Percentiles rank a stretch among this genome's conserved stretches.
These are phyloP conservation scores for Coemansia sp. DNA, from an alignment of 192 early-diverging fungal genomes.

Conservation along the genomic window DNA sequence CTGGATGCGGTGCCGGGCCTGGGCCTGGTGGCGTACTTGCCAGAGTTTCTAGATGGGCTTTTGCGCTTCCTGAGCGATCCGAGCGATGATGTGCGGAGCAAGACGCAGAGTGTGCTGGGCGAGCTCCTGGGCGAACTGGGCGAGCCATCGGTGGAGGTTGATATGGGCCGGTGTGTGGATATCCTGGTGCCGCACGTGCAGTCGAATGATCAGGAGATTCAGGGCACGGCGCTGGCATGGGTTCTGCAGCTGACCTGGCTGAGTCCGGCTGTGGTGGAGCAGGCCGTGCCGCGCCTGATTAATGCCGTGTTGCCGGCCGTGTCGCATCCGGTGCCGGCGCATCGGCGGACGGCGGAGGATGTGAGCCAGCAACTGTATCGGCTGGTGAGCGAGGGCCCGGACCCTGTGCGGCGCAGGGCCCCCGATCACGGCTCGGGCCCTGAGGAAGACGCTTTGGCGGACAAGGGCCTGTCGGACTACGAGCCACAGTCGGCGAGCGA, in stretches of 20 bases:
- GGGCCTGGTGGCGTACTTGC: conserved; percentile 85
- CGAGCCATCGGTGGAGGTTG: conserved; percentile 45
- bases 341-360: conserved; percentile 70
- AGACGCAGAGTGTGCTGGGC: conserved; percentile 72
- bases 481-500: no score
- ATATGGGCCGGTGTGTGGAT: conserved; percentile 77
- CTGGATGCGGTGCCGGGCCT: conserved; percentile 91
- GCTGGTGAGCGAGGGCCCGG: conserved; percentile 61
- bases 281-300: conserved; percentile 74
- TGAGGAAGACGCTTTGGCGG: no score
- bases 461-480: no score
- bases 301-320: conserved; percentile 80
- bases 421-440: no score
- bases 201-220: conserved; percentile 76
- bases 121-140: conserved; percentile 90
- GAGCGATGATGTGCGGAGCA: conserved; percentile 79
- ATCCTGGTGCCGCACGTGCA: conserved; percentile 80
- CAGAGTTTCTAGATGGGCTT: conserved; percentile 90
- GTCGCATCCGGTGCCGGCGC: conserved; percentile 64
- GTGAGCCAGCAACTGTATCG: conserved; percentile 75
- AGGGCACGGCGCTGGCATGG: conserved; percentile 88
- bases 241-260: conserved; percentile 82
- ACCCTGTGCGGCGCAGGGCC: conserved; percentile 6
- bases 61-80: conserved; percentile 85
- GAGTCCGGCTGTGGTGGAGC: conserved; percentile 76